Evolutionary conservation across 2,329 filamentous ascomycete genomes (phyloP), one percentile per base, ranked within the genome.

Genomic region (Podosphaera xanthii): DNA sequence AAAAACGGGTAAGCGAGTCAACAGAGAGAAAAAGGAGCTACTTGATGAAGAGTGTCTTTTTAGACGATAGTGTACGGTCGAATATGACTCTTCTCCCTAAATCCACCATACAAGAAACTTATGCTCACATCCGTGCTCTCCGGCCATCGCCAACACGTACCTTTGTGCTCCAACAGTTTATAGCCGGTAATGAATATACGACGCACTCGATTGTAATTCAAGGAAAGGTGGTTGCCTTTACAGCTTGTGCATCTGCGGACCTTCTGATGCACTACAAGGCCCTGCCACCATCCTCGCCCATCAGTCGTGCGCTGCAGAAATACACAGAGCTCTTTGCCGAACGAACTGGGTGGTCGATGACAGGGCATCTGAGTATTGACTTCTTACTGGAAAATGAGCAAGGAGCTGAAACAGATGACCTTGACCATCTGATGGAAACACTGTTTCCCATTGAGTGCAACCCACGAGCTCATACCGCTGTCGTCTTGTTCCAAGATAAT

Each of bases 381-480:
- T 83, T 90, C 62, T 71, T 88, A 63, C 77, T 84, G 2, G 75
- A 79, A 55, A 71, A 76, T 56, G 67, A 71, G 2, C 59, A 63
- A 8, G 55, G 38, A 22, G 38, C n/a, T n/a, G 30, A 9, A 22
- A 42, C 44, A 40, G 42, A 48, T 12, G 55, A 57, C 33, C 9
- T 57, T 22, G n/a, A 31, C 2, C 9, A 44, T 6, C 69, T 64
- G 46, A 70, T 52, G 68, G 70, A n/a, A 64, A 74, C 63, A 35
- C 67, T 86, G 1, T 83, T 80, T 62, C 81, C 82, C 0, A 86
- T 87, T 60, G 83, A 86, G 66, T 86, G 83, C 65, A 87, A 86
- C 59, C 83, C 83, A 0, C 73, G 83, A 12, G 80, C 79, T 0
- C 83, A 87, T 64, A 87, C 83, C 0, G 83, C 83, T 0, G 77